A percentile compares a stretch with the other conserved stretches of the same genome.
These are phyloP conservation scores for Chaetomiaceae sp. DNA, from an alignment of 2,329 filamentous ascomycete genomes.

Conservation along the genomic window DNA sequence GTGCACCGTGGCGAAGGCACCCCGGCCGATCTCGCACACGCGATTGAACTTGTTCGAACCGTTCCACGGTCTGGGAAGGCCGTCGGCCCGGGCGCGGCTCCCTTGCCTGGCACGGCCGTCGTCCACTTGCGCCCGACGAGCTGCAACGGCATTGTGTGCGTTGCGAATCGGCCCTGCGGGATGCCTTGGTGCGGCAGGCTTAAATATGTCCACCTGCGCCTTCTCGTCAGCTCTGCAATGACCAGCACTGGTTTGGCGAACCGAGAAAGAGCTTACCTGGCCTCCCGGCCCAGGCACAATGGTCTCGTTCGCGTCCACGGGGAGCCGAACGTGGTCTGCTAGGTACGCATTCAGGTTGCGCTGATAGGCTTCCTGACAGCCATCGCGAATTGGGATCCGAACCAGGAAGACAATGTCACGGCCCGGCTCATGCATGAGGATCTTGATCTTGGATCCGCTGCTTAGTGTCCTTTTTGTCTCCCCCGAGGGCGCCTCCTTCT, in stretches of 20 bases:
- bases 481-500: conserved; percentile 32
- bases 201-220: conserved; percentile 24
- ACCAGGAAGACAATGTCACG: conserved; percentile 75
- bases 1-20: conserved; percentile 91
- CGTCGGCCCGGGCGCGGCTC: conserved; percentile 28
- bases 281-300: conserved; percentile 43
- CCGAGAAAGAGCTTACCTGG: conserved; percentile 33
- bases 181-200: conserved; percentile 8
- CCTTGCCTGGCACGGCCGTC: conserved; percentile 25
- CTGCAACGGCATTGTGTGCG: conserved; percentile 5
- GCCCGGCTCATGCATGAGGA: conserved; percentile 49
- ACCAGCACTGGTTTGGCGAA: not conserved
- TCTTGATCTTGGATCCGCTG: conserved; percentile 66
- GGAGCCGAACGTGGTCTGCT: conserved; percentile 28
- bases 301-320: conserved; percentile 36
- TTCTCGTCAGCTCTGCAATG: conserved; percentile 6
- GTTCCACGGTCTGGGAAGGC: conserved; percentile 62
- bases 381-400: conserved; percentile 71
- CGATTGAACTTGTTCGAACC: conserved; percentile 82
- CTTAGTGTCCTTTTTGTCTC: conserved; percentile 56
- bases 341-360: conserved; percentile 66
- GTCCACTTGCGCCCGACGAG: conserved; percentile 7
- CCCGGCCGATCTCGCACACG: conserved; percentile 75
- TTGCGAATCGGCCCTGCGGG: not conserved
- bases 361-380: conserved; percentile 60